These are phyloP conservation scores for Candida pseudocylindracea DNA, from an alignment of 1,139 yeast species.

Conservation along the genomic window DNA sequence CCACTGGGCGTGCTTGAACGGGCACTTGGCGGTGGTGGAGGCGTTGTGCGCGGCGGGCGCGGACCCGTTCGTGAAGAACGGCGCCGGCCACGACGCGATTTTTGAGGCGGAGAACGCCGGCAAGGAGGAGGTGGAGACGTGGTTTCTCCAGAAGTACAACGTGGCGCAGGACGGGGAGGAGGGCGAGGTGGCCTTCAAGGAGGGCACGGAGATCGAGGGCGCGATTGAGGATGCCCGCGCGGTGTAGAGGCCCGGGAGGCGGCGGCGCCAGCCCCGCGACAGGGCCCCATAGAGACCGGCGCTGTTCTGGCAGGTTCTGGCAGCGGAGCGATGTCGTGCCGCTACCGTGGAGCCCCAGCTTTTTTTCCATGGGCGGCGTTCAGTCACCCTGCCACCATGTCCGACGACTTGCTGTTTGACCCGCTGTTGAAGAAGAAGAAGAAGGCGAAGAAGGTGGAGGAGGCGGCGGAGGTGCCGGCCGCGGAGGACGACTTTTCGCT, in stretches of 20 bases:
- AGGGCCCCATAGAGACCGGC: too few relatives aligned
- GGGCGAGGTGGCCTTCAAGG: too few relatives aligned
- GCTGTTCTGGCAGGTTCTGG: too few relatives aligned
- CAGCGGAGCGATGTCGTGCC: too few relatives aligned
- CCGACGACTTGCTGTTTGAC: constrained; percentile 48
- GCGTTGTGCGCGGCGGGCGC: constrained; percentile 51
- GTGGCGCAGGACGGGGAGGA: constrained; percentile 29
- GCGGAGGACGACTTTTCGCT: constrained; percentile 31
- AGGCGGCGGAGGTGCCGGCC: constrained; percentile 10
- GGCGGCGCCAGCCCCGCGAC: too few relatives aligned
- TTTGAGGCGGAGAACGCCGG: constrained; percentile 72
- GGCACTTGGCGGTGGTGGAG: constrained; percentile 54
- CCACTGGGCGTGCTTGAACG: constrained; percentile 91
- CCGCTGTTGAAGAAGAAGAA: constrained; percentile 72
- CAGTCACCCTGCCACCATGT: constrained; percentile 9
- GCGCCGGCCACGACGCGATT: constrained; percentile 61
- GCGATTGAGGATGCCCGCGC: too few relatives aligned
- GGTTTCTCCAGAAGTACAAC: constrained; percentile 49
- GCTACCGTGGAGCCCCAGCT: too few relatives aligned
- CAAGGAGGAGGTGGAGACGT: constrained; percentile 42
- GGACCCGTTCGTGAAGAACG: constrained; percentile 62
- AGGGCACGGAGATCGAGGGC: too few relatives aligned
- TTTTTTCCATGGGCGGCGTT: too few relatives aligned
- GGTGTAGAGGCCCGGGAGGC: too few relatives aligned
- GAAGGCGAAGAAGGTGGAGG: constrained; percentile 30